Evolutionary conservation across 2,329 filamentous ascomycete genomes (phyloP).

Genomic region (Cordyceps farinosa): DNA sequence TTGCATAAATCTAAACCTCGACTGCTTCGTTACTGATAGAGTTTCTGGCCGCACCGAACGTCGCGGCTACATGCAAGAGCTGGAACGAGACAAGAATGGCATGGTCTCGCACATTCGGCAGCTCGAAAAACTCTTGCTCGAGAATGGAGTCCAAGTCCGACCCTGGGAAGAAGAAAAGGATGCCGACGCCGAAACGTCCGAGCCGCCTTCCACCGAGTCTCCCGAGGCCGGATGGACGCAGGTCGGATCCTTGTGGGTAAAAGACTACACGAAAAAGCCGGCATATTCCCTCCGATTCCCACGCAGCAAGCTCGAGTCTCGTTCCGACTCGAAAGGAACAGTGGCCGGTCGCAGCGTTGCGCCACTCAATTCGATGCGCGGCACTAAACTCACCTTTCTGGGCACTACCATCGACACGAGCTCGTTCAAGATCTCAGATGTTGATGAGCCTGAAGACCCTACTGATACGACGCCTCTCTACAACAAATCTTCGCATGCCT

Average conservation of each 20-base stretch:
- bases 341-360: slow-evolving; percentile 61
- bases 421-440: slow-evolving; percentile 64
- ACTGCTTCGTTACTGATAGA: slow-evolving; percentile 82
- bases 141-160: slow-evolving; percentile 58
- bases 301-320: slow-evolving; percentile 37
- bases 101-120: slow-evolving; percentile 65
- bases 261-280: slow-evolving; percentile 26
- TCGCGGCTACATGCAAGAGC: slow-evolving; percentile 71
- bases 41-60: slow-evolving; percentile 78
- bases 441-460: slow-evolving; percentile 51
- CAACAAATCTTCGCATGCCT: slow-evolving; percentile 70
- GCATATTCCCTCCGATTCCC: slow-evolving; percentile 28
- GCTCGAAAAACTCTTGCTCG: slow-evolving; percentile 62
- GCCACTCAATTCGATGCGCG: slow-evolving; percentile 69
- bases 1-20: slow-evolving; percentile 70
- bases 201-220: background rate
- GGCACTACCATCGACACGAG: slow-evolving; percentile 77
- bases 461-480: slow-evolving; percentile 47
- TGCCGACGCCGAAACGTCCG: slow-evolving; percentile 3
- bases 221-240: slow-evolving; percentile 28
- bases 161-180: slow-evolving; percentile 43
- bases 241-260: slow-evolving; percentile 34
- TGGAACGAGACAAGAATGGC: slow-evolving; percentile 68
- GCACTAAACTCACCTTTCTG: slow-evolving; percentile 72
- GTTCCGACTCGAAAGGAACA: slow-evolving; percentile 60